Evolutionary conservation across 805 yeast species (phyloP), one percentile per base, ranked within the genome.

Genomic region (Candida glaebosa): DNA sequence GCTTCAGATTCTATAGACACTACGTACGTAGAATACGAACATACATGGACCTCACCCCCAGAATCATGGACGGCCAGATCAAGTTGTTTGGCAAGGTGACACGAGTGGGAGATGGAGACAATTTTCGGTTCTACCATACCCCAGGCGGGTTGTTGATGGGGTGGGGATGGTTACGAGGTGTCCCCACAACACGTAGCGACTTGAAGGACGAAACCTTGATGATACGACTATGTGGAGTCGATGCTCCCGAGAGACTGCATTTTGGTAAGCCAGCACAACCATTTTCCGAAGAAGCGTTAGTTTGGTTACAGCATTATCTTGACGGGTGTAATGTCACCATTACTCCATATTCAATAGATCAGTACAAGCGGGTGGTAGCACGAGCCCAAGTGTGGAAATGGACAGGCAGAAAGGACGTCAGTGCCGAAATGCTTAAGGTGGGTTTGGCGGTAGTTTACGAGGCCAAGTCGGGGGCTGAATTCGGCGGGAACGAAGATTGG

Each of bases 171-270:
- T 56, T 87, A 18, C 67, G 99, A 25, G 50, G 60, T 9, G 69
- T 79, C 0, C 98, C 98, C 0, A 60, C 65, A 8, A 56, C 61
- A 42, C 52, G 75, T 64, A 37, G 73, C 60, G 42, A 56, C 53
- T 58, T 79, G 30, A 78, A 79, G 47, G 77, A 77, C 45, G 71
- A 82, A 48, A 93, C 99, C 0, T 67, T 93, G 28, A 82, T 84
- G 60, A 78, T 93, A 3, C 71, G 99, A 37, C 65, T 93, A 16
- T 85, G 93, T 61, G 99, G 97, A 0, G 83, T 91, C 12, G 99
- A 93, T 71, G 99, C 99, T 0, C 99, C 99, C 1, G 99, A 93
- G 57, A 69, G 95, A 33, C 78, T 95, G 1, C 97, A 93, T 67
- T 93, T 87, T 61, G 99, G 99, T 1, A 84, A 85, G 45, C 89